A percentile compares a stretch with the other conserved stretches of the same genome.
These are phyloP conservation scores for Moesziomyces sp. DNA, from an alignment of 1,284 basidiomycete species.

Conservation along the genomic window DNA sequence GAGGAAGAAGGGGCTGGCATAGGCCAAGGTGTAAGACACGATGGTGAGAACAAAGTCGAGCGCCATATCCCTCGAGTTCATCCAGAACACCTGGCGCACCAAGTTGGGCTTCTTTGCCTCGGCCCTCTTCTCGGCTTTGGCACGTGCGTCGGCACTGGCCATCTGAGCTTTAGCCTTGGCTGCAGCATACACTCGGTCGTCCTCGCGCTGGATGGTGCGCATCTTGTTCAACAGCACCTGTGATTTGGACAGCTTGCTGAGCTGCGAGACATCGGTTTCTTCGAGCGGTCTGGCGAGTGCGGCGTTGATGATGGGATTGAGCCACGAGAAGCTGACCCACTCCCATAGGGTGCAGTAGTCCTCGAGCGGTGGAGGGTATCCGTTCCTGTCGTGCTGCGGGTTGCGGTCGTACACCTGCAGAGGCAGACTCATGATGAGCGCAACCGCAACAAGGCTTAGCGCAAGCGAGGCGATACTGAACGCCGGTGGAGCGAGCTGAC, in stretches of 20 bases:
- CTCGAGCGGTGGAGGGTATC: constrained; percentile 74
- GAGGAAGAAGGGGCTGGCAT: constrained; percentile 50
- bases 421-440: constrained; percentile 27
- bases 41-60: constrained; percentile 44
- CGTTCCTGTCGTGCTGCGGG: constrained; percentile 24
- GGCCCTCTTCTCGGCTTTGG: constrained; percentile 32
- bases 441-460: constrained; percentile 4
- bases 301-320: constrained; percentile 69
- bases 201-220: constrained; percentile 16
- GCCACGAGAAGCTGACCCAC: constrained; percentile 82
- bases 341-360: constrained; percentile 79
- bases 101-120: constrained; percentile 27
- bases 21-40: constrained; percentile 42
- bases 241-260: constrained; percentile 33
- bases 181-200: constrained; percentile 9
- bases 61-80: constrained; percentile 39
- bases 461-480: constrained; percentile 14
- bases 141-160: constrained; percentile 6
- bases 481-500: constrained; percentile 17
- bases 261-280: constrained; percentile 44
- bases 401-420: constrained; percentile 36
- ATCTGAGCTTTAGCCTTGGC: constrained; percentile 12
- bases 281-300: constrained; percentile 34
- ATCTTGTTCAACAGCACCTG: constrained; percentile 37
- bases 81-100: constrained; percentile 29